Evolutionary conservation across 345 rosid genomes (phyloP).

Genomic region (Citrus trifoliata): DNA sequence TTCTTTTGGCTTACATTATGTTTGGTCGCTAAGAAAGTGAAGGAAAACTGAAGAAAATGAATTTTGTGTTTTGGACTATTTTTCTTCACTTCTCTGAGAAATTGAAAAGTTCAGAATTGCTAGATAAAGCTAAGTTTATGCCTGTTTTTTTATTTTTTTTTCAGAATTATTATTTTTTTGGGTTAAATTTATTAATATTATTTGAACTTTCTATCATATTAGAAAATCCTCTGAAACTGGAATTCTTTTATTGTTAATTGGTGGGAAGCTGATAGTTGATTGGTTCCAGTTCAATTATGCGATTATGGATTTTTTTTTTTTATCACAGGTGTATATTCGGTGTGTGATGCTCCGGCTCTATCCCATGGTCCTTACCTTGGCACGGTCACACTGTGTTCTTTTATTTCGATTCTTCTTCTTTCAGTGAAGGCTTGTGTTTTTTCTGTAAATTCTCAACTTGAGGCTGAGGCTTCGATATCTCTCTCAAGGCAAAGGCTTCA

Average conservation of each 20-base stretch:
- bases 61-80: too few species aligned
- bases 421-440: conserved; percentile 83
- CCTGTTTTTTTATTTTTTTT: neutral
- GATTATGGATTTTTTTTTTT: neutral
- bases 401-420: conserved; percentile 63
- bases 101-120: neutral
- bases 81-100: neutral
- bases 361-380: conserved; percentile 93
- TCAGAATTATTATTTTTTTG: neutral
- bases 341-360: conserved; percentile 72
- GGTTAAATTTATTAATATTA: too few species aligned
- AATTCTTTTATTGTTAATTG: neutral
- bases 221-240: neutral
- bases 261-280: neutral
- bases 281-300: neutral
- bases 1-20: neutral
- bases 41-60: neutral
- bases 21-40: neutral
- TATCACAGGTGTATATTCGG: conserved; percentile 71
- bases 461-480: conserved; percentile 58
- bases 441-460: conserved; percentile 70
- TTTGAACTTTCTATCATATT: neutral
- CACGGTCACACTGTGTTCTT: conserved; percentile 71
- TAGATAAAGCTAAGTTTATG: neutral
- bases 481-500: conserved; percentile 71